Conservation (phyloP, 352 stramenopile genomes). For the Phytophthora citrophthora region DNA sequence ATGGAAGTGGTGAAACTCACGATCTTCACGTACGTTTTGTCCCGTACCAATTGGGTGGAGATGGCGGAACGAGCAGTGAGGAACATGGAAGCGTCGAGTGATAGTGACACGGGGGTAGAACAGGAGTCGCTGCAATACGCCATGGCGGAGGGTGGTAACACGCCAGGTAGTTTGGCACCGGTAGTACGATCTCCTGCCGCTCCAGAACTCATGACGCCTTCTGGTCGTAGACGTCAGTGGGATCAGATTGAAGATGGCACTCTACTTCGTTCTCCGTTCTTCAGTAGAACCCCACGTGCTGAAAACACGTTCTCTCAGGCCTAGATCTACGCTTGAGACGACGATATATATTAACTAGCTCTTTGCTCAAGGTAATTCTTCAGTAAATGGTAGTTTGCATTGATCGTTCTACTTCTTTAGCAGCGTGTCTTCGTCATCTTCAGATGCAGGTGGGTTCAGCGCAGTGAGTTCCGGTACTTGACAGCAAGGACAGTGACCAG, state of each 20-base stretch:
- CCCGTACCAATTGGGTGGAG: slow-evolving; percentile 44
- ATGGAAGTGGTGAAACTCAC: slow-evolving; percentile 57
- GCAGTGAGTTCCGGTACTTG: slow-evolving; percentile 62
- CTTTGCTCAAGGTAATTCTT: slow-evolving; percentile 20
- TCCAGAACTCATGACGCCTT: slow-evolving; percentile 59
- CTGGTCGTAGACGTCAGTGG: slow-evolving; percentile 57
- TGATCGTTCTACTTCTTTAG: slow-evolving; percentile 35
- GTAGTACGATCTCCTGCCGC: slow-evolving; percentile 60
- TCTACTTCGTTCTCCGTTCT: slow-evolving; percentile 36
- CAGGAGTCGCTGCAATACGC: slow-evolving; percentile 49
- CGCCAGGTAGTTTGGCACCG: slow-evolving; percentile 46
- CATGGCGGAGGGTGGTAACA: slow-evolving; percentile 61
- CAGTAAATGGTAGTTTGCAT: slow-evolving; percentile 26
- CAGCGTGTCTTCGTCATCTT: slow-evolving; percentile 26
- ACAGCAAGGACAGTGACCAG: slow-evolving; percentile 90
- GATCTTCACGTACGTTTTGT: slow-evolving; percentile 48
- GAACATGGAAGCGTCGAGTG: slow-evolving; percentile 49
- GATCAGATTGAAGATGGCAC: slow-evolving; percentile 59
- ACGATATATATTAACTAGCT: slow-evolving; percentile 30
- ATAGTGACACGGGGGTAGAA: slow-evolving; percentile 45
- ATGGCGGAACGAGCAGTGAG: slow-evolving; percentile 48
- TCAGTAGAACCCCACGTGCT: slow-evolving; percentile 31
- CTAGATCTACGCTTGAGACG: slow-evolving; percentile 29
- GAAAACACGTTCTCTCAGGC: slow-evolving; percentile 25
- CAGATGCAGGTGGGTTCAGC: slow-evolving; percentile 22